phyloP scores from a whole-genome alignment of 192 early-diverging fungal species.

The Backusella psychrophila region DNA sequence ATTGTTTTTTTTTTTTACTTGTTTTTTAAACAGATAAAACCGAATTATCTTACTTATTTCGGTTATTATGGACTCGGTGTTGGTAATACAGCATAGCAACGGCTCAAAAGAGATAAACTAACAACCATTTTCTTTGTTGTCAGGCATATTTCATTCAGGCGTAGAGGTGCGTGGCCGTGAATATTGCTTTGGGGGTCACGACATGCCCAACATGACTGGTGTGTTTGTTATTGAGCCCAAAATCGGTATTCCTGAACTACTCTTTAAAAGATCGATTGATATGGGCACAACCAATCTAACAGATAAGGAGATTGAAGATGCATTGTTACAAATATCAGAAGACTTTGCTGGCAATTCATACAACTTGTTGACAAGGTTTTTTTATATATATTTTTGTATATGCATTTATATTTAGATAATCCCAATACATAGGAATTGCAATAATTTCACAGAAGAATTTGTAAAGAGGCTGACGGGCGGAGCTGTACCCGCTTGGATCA shows the following conservation, averaged over 20 bases:
- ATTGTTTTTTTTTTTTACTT: background rate
- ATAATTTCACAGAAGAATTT: constrained; percentile 38
- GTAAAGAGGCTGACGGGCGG: constrained; percentile 20
- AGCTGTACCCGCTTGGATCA: constrained; percentile 33
- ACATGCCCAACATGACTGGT: constrained; percentile 29
- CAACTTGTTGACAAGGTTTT: constrained; percentile 31
- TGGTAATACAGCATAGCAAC: constrained; percentile 10
- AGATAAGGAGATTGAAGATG: constrained; percentile 15
- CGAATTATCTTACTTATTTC: constrained; percentile 21
- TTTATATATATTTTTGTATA: background rate
- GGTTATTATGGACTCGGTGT: constrained; percentile 25
- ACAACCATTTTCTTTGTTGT: background rate
- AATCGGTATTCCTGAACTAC: constrained; percentile 26
- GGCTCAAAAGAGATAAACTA: background rate
- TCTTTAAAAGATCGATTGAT: constrained; percentile 25
- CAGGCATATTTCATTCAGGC: constrained; percentile 40
- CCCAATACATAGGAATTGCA: constrained; percentile 29
- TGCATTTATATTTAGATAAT: background rate
- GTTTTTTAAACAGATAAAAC: constrained; percentile 16
- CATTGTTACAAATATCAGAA: constrained; percentile 23
- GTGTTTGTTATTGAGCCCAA: constrained; percentile 37
- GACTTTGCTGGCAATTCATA: constrained; percentile 36
- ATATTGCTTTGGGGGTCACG: constrained; percentile 42
- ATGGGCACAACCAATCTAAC: constrained; percentile 25
- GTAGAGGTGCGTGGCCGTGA: constrained; percentile 32